A percentile compares a stretch with the other conserved stretches of the same genome.
Conservation (phyloP, 169 alveolate species). For the Plasmodium cynomolgi region DNA sequence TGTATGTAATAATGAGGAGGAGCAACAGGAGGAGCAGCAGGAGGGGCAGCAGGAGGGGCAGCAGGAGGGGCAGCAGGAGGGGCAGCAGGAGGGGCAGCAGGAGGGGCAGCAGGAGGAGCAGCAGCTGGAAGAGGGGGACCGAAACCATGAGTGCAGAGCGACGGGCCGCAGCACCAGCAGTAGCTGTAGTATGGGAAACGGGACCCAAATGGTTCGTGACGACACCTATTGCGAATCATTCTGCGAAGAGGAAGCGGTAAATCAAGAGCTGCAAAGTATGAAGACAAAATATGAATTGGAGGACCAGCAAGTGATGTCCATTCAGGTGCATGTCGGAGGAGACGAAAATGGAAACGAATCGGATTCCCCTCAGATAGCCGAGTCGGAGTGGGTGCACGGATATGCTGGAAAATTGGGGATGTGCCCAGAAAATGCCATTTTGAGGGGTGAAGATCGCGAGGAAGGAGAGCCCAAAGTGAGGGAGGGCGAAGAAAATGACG, state of each 20-base stretch:
- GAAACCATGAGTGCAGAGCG: neutral
- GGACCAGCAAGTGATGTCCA: neutral
- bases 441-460: neutral
- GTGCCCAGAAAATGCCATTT: neutral
- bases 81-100: neutral
- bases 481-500: neutral
- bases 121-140: neutral
- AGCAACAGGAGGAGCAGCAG: neutral
- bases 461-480: no score
- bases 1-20: neutral
- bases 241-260: neutral
- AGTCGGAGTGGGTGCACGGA: neutral
- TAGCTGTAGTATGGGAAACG: neutral
- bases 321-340: neutral
- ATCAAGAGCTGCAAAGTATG: neutral
- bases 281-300: neutral
- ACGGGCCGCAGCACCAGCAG: neutral
- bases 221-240: neutral
- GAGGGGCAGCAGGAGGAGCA: neutral
- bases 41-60: neutral
- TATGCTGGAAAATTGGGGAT: neutral
- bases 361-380: neutral
- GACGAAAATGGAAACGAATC: neutral
- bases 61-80: neutral
- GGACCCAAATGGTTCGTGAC: neutral